A percentile compares a stretch with the other conserved stretches of the same genome.
Conservation (phyloP, 2,329 filamentous ascomycete genomes). For the Beauveria medogensis region DNA sequence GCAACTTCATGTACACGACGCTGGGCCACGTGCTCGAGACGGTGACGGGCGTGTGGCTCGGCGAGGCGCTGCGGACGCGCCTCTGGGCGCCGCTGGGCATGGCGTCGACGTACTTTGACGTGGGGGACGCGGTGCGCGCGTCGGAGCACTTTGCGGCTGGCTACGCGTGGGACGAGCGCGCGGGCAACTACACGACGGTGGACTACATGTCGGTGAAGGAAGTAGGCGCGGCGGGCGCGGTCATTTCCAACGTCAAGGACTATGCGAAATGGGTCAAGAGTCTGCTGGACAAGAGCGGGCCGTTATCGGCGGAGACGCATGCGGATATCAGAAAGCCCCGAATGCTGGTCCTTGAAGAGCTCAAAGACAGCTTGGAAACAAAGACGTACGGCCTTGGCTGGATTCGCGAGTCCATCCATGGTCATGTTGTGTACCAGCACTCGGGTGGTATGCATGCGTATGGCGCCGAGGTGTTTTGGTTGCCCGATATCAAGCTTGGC, state of each 20-base stretch:
- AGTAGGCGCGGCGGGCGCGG: conserved; percentile 29
- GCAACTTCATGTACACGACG: conserved; percentile 37
- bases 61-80: conserved; percentile 26
- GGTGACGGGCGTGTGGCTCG: conserved; percentile 24
- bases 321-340: conserved; percentile 22
- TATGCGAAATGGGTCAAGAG: conserved; percentile 24
- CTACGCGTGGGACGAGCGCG: conserved; percentile 26
- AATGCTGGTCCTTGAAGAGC: conserved; percentile 22
- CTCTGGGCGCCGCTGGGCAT: conserved; percentile 35
- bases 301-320: conserved; percentile 17
- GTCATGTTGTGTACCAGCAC: conserved; percentile 23
- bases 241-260: conserved; percentile 30
- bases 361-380: conserved; percentile 14
- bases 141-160: conserved; percentile 26
- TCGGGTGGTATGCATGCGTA: conserved; percentile 22
- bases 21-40: conserved; percentile 32
- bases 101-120: conserved; percentile 31
- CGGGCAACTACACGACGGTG: conserved; percentile 15
- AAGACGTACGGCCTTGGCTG: conserved; percentile 24
- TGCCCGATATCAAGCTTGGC: conserved; percentile 25
- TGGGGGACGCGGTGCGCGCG: conserved; percentile 13
- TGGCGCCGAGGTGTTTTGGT: conserved; percentile 23
- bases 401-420: conserved; percentile 18
- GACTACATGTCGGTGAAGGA: conserved; percentile 22
- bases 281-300: conserved; percentile 19